Percentiles rank a stretch among this genome's conserved stretches.
These are phyloP conservation scores for Lyophyllum shimeji DNA, from an alignment of 768 basidiomycete genomes.

Conservation along the genomic window DNA sequence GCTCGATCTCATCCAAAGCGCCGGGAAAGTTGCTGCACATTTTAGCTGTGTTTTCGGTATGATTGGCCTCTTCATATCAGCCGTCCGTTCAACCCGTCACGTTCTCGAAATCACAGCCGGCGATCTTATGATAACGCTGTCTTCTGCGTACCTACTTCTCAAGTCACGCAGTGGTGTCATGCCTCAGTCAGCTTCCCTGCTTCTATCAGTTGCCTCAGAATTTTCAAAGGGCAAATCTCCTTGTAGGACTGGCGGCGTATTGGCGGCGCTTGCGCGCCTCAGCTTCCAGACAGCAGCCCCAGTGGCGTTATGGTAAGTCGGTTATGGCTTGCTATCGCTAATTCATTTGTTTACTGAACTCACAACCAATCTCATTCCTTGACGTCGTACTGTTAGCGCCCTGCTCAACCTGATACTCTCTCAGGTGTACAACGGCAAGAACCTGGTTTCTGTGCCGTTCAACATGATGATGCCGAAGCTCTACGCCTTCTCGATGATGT, in stretches of 20 bases:
- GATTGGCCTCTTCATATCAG: neutral
- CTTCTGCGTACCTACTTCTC: conserved; percentile 28
- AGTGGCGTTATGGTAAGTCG: conserved; percentile 29
- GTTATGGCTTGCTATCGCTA: neutral
- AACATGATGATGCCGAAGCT: conserved; percentile 31
- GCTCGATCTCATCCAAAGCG: neutral
- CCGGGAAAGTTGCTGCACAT: conserved; percentile 26
- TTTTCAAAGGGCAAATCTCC: neutral
- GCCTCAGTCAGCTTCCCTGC: conserved; percentile 21
- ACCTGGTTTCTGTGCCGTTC: conserved; percentile 27
- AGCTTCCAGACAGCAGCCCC: conserved; percentile 32
- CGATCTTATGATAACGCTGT: conserved; percentile 24
- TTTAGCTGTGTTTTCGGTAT: conserved; percentile 26
- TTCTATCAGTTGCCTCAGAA: too few relatives aligned
- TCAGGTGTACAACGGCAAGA: conserved; percentile 24
- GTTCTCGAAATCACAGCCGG: conserved; percentile 20
- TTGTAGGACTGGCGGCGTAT: conserved; percentile 25
- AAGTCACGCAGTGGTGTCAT: conserved; percentile 26
- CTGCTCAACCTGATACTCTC: conserved; percentile 35
- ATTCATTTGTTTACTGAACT: neutral
- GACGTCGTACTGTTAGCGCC: conserved; percentile 21
- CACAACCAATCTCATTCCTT: neutral
- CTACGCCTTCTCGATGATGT: conserved; percentile 37
- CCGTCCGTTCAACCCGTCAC: neutral
- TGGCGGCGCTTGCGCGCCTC: conserved; percentile 29